Conservation (phyloP, 2,329 filamentous ascomycete genomes). For the Penicillium hesseltinei region DNA sequence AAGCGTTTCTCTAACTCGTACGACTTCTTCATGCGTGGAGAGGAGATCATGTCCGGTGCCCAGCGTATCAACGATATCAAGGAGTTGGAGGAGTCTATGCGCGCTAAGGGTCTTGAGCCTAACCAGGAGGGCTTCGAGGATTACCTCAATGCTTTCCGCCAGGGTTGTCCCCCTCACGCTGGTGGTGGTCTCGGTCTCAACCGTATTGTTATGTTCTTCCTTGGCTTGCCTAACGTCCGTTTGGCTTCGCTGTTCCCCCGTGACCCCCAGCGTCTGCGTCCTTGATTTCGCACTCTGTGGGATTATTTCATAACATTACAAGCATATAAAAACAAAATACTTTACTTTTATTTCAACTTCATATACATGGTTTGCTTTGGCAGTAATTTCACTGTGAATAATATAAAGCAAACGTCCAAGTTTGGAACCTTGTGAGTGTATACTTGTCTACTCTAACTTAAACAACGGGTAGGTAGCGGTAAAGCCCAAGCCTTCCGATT, state of each 20-base stretch:
- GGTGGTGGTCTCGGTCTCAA: constrained; percentile 66
- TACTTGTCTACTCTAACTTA: neutral
- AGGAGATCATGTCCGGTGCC: constrained; percentile 66
- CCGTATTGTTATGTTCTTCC: constrained; percentile 65
- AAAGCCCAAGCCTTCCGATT: neutral
- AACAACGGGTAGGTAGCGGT: neutral
- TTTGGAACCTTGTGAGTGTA: neutral
- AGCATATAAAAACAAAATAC: constrained; percentile 8
- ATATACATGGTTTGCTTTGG: neutral
- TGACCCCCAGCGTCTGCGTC: constrained; percentile 57
- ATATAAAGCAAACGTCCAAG: neutral
- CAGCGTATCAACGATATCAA: constrained; percentile 65
- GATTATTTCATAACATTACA: constrained; percentile 1
- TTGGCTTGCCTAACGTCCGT: constrained; percentile 63
- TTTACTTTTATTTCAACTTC: neutral
- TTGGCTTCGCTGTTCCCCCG: constrained; percentile 63
- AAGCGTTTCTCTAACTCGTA: constrained; percentile 66
- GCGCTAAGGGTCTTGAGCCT: constrained; percentile 59
- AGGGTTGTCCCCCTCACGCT: constrained; percentile 63
- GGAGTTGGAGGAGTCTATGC: constrained; percentile 59
- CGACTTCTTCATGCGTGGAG: constrained; percentile 70
- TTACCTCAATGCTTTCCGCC: constrained; percentile 63
- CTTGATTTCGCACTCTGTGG: constrained; percentile 27
- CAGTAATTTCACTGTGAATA: neutral
- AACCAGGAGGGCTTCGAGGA: constrained; percentile 59